Base-by-base conservation (phyloP, 2,329 filamentous ascomycete genomes). In the Sarocladium strictum region DNA sequence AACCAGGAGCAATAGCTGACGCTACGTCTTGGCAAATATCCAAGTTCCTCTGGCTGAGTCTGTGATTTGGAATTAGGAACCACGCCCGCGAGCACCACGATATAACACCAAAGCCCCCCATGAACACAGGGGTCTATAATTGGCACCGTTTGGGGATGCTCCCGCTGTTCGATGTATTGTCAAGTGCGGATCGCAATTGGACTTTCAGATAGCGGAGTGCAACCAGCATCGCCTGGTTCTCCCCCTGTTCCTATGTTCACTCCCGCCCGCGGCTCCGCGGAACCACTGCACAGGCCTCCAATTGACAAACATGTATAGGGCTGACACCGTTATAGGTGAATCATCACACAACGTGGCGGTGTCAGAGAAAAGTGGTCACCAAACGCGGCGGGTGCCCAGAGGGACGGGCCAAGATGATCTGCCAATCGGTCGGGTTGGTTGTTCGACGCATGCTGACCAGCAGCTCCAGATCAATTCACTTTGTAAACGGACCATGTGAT, bases 331-430 rank as follows among this genome's bases (percentile, higher is more conserved):
- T 12, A 4, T 26, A 10, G 43, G n/a, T 24, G 23, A 47, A 47
- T 29, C 5, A n/a, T 27, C 24, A 3, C 23, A 27, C 43, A 9
- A 3, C 24, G 3, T 47, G 21, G 24, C 3, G 7, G 15, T 43
- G 43, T 47, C 23, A 27, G 23, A 29, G 17, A 24, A 14, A 12
- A 29, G 7, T 26, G 9, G 43, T 47, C 24, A 47, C 29, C 43
- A 47, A 47, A 47, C 23, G 43, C 29, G 43, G 43, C 43, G 29
- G 43, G n/a, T 47, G 43, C 12, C 43, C 43, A 27, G n/a, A 47
- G 43, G 43, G 23, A 29, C 24, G 14, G 14, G 23, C 14, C 15
- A 17, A 15, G 43, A 17, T 11, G n/a, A 21, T 43, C 38, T 38
- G 35, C 35, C 35, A 17, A 38, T 23, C 24, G 21, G 40, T 23